phyloP scores from a whole-genome alignment of 176 grass and related monocot genomes.

The Phoenix roebelenii region DNA sequence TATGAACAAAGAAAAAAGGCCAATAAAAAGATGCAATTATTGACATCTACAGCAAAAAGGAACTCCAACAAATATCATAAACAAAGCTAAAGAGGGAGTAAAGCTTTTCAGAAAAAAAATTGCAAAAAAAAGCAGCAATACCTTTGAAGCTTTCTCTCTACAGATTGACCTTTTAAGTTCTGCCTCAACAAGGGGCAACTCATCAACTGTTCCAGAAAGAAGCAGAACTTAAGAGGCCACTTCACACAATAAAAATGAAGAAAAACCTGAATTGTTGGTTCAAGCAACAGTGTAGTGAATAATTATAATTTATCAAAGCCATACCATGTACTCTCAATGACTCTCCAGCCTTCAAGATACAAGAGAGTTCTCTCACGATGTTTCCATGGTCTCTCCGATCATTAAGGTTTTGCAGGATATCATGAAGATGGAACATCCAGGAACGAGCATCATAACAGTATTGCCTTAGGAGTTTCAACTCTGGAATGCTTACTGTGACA shows the following conservation, averaged over 20 bases:
- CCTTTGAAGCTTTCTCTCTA: slow-evolving; percentile 71
- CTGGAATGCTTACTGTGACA: slow-evolving; percentile 58
- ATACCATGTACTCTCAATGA: slow-evolving; percentile 57
- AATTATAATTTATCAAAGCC: slow-evolving; percentile 5
- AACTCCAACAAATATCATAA: no score
- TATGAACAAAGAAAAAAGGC: no score
- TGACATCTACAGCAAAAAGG: no score
- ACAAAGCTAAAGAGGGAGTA: no score
- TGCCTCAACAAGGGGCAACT: slow-evolving; percentile 51
- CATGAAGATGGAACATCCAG: slow-evolving; percentile 52
- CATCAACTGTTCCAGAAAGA: slow-evolving; percentile 51
- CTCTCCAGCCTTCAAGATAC: slow-evolving; percentile 50
- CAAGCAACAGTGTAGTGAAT: not conserved
- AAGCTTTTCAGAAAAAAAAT: not conserved
- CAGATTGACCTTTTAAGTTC: slow-evolving; percentile 64
- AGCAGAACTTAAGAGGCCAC: not conserved
- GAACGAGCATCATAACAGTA: slow-evolving; percentile 42
- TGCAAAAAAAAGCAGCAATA: slow-evolving; percentile 21
- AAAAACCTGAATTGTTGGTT: no score
- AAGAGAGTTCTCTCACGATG: slow-evolving; percentile 48
- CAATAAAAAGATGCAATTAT: no score
- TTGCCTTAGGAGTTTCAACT: slow-evolving; percentile 57
- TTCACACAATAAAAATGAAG: no score
- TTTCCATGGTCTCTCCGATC: slow-evolving; percentile 45
- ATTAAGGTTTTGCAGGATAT: slow-evolving; percentile 33